Evolutionary conservation across 169 alveolate genomes (phyloP).

Genomic region (Cryptosporidium sp.): DNA sequence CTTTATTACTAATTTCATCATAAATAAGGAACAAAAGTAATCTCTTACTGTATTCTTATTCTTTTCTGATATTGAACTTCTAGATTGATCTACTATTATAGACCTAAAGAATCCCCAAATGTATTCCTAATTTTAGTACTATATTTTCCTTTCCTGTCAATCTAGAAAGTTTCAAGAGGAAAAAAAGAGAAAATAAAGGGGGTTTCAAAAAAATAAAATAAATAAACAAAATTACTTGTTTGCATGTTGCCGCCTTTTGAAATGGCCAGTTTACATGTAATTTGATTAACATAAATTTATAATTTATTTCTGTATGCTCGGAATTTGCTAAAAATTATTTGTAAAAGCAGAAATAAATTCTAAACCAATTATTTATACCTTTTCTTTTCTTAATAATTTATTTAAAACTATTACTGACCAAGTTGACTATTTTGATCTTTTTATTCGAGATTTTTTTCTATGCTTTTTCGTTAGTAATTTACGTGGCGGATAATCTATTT

Average conservation of each 20-base stretch:
- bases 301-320: neutral
- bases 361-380: neutral
- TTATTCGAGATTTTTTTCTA: slow-evolving; percentile 1
- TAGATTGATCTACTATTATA: neutral
- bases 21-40: neutral
- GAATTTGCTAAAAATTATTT: neutral
- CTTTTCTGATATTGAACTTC: neutral
- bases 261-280: slow-evolving; percentile 10
- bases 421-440: slow-evolving; percentile 14
- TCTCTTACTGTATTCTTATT: neutral
- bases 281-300: neutral
- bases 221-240: slow-evolving; percentile 28
- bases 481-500: slow-evolving; percentile 18
- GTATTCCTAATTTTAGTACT: neutral
- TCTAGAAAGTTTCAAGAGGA: slow-evolving; percentile 2
- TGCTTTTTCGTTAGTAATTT: neutral
- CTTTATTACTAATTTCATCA: neutral
- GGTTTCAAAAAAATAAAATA: neutral
- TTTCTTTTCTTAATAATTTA: neutral
- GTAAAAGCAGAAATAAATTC: neutral
- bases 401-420: neutral
- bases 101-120: neutral
- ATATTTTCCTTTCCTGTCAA: neutral
- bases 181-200: neutral
- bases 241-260: slow-evolving; percentile 21